A percentile compares a stretch with the other conserved stretches of the same genome.
phyloP scores from a whole-genome alignment of 2,329 filamentous ascomycete genomes.

The Apiospora hydei region DNA sequence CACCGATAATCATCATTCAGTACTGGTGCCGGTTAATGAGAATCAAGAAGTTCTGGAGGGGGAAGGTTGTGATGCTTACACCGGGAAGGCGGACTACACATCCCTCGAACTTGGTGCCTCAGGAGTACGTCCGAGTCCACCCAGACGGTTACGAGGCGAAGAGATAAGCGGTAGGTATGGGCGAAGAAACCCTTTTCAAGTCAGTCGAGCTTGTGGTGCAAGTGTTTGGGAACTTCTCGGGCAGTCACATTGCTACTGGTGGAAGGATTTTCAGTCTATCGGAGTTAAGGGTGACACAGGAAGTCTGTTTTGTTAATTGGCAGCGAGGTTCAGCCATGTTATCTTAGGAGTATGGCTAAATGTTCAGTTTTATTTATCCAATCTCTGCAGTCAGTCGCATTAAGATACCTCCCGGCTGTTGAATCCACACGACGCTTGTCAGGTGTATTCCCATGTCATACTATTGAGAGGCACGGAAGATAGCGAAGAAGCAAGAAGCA shows the following conservation, averaged over 20 bases:
- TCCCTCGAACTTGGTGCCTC: slow-evolving; percentile 24
- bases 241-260: not conserved
- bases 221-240: not conserved
- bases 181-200: no score
- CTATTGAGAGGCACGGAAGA: not conserved
- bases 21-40: slow-evolving; percentile 26
- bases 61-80: slow-evolving; percentile 18
- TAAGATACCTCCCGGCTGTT: no score
- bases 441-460: not conserved
- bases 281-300: not conserved
- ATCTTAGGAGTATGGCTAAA: not conserved
- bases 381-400: no score
- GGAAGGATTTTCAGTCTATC: not conserved
- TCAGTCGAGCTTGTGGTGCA: no score
- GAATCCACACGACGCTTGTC: not conserved
- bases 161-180: no score
- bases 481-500: not conserved
- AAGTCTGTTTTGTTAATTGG: not conserved
- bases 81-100: slow-evolving; percentile 25
- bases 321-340: not conserved
- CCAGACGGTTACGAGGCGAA: slow-evolving; percentile 19
- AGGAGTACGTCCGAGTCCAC: slow-evolving; percentile 25
- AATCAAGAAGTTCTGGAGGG: slow-evolving; percentile 22
- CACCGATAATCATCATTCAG: slow-evolving; percentile 23
- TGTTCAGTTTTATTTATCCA: not conserved